A percentile compares a stretch with the other conserved stretches of the same genome.
These are phyloP conservation scores for Vigna trinervia DNA, from an alignment of 306 rosid genomes.

Conservation along the genomic window DNA sequence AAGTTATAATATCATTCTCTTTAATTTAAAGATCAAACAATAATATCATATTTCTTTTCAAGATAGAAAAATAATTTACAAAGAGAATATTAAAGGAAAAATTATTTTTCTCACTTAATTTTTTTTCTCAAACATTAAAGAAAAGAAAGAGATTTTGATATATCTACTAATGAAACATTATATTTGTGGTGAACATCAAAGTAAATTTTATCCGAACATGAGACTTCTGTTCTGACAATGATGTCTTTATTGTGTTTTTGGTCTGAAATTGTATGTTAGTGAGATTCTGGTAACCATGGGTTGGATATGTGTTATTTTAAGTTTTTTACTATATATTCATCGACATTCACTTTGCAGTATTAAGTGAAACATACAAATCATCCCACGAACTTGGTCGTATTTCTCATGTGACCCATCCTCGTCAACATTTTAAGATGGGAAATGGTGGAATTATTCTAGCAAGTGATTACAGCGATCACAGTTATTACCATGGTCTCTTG, in stretches of 20 bases:
- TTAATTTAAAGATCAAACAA: too few relatives aligned
- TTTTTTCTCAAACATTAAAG: too few relatives aligned
- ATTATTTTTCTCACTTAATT: too few relatives aligned
- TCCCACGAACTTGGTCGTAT: conserved; percentile 35
- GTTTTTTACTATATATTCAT: not conserved
- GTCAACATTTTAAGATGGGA: conserved; percentile 61
- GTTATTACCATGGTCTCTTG: conserved; percentile 42
- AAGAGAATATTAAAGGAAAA: too few relatives aligned
- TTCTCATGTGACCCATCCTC: conserved; percentile 40
- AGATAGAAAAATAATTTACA: too few relatives aligned
- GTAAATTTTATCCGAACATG: too few relatives aligned
- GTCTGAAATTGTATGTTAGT: not conserved
- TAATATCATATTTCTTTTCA: too few relatives aligned
- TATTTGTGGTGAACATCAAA: too few relatives aligned
- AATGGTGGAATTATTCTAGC: conserved; percentile 63
- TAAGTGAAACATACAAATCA: conserved; percentile 45
- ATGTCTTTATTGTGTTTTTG: not conserved
- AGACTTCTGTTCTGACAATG: too few relatives aligned
- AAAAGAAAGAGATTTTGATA: too few relatives aligned
- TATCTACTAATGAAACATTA: too few relatives aligned
- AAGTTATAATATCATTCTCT: too few relatives aligned
- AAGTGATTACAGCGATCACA: conserved; percentile 38
- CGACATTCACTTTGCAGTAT: conserved; percentile 41
- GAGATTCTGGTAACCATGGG: not conserved
- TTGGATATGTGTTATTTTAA: not conserved